A percentile compares a stretch with the other conserved stretches of the same genome.
These are phyloP conservation scores for Hypoxylon sp. DNA, from an alignment of 2,329 filamentous ascomycete genomes.

Conservation along the genomic window DNA sequence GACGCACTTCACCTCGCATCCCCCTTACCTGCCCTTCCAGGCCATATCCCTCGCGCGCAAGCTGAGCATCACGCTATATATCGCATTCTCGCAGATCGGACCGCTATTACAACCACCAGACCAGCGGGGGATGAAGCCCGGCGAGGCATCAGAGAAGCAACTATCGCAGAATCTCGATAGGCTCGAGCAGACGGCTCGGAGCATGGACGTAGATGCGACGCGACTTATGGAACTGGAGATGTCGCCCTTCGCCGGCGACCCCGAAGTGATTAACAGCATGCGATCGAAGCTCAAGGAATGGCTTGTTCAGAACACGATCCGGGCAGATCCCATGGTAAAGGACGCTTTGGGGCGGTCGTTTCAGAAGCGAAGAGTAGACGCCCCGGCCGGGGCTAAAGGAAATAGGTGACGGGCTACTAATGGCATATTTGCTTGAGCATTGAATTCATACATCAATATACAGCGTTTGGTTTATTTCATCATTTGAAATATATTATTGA, in stretches of 20 bases:
- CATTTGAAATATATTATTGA: conserved; percentile 12
- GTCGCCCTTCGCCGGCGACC: conserved; percentile 83
- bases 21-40: conserved; percentile 87
- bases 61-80: conserved; percentile 82
- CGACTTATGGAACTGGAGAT: conserved; percentile 83
- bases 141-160: conserved; percentile 62
- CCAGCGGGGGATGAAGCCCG: conserved; percentile 46
- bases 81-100: conserved; percentile 85
- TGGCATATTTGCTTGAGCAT: conserved; percentile 18
- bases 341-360: conserved; percentile 81
- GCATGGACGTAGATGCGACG: conserved; percentile 77
- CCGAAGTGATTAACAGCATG: conserved; percentile 73
- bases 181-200: conserved; percentile 71
- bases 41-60: conserved; percentile 81
- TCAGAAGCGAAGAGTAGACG: conserved; percentile 72
- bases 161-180: conserved; percentile 75
- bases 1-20: conserved; percentile 59
- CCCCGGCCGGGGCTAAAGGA: conserved; percentile 72
- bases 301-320: conserved; percentile 88
- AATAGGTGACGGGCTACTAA: conserved; percentile 56
- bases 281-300: conserved; percentile 84
- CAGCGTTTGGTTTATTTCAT: conserved; percentile 8
- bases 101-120: conserved; percentile 70
- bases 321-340: conserved; percentile 83
- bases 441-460: conserved; percentile 14